Percentiles rank a stretch among this genome's conserved stretches.
phyloP scores from a whole-genome alignment of 108 stramenopile species.

The Discostella pseudostelligera region DNA sequence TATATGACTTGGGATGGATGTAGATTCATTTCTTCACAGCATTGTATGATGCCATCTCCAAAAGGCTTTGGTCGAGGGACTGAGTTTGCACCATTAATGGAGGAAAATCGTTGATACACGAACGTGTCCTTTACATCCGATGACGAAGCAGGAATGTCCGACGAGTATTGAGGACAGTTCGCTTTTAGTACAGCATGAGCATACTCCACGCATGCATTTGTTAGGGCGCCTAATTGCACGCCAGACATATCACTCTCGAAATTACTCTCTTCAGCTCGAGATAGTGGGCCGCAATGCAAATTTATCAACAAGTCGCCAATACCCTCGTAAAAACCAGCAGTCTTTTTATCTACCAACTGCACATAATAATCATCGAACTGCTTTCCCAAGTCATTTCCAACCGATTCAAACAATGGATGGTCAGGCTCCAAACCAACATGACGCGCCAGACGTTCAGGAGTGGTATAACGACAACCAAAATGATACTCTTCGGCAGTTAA shows the following conservation, averaged over 20 bases:
- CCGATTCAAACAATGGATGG: constrained; percentile 49
- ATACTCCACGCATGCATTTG: constrained; percentile 83
- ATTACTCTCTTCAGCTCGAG: constrained; percentile 2
- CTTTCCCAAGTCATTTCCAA: constrained; percentile 54
- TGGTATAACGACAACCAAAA: constrained; percentile 64
- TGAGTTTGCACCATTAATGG: constrained; percentile 78
- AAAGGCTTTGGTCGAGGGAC: constrained; percentile 77
- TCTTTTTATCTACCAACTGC: constrained; percentile 60
- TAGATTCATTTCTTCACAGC: constrained; percentile 69
- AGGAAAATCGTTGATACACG: constrained; percentile 56
- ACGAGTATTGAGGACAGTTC: constrained; percentile 43
- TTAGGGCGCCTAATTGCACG: constrained; percentile 68
- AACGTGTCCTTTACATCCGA: constrained; percentile 2
- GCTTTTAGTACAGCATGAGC: constrained; percentile 79
- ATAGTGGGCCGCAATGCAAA: constrained; percentile 22
- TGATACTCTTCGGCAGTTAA: constrained; percentile 70
- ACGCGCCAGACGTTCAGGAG: constrained; percentile 79
- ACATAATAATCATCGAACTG: constrained; percentile 85
- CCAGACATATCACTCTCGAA: background rate
- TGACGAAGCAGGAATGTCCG: constrained; percentile 1
- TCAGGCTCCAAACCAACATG: constrained; percentile 76
- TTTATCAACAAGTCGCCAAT: constrained; percentile 52
- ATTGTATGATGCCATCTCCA: constrained; percentile 66
- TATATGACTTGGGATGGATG: constrained; percentile 64
- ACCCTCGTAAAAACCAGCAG: constrained; percentile 76